Evolutionary conservation across 78 protist genomes (phyloP).

Genomic region (Dictyostelium intermedium): DNA sequence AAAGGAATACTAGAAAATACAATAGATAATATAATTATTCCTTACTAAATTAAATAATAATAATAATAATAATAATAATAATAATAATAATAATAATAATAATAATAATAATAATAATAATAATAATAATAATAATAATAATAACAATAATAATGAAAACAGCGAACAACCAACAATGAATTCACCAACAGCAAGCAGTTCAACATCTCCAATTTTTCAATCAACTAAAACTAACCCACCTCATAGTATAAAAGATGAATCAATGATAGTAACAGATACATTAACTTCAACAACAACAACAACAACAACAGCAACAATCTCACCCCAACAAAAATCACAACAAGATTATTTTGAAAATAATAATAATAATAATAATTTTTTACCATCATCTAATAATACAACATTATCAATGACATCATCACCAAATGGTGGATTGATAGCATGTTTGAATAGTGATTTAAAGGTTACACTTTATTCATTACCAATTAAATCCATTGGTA

Average conservation of each 20-base stretch:
- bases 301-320: not conserved
- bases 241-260: not conserved
- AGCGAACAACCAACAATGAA: not conserved
- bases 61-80: not conserved
- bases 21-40: too few species aligned
- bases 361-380: not conserved
- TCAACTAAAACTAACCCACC: not conserved
- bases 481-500: not conserved
- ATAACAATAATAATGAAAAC: not conserved
- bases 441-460: constrained; percentile 8
- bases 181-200: not conserved
- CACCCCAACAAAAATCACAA: not conserved
- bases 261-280: not conserved
- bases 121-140: not conserved
- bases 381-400: not conserved
- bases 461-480: constrained; percentile 13
- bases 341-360: not conserved
- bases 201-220: not conserved
- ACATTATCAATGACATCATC: constrained; percentile 42
- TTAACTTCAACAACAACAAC: not conserved
- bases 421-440: constrained; percentile 55
- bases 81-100: not conserved
- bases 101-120: not conserved
- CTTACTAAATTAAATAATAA: too few species aligned
- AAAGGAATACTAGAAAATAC: too few species aligned